These are phyloP conservation scores for Nakazawaea pomicola DNA, from an alignment of 805 yeast species.

Conservation along the genomic window DNA sequence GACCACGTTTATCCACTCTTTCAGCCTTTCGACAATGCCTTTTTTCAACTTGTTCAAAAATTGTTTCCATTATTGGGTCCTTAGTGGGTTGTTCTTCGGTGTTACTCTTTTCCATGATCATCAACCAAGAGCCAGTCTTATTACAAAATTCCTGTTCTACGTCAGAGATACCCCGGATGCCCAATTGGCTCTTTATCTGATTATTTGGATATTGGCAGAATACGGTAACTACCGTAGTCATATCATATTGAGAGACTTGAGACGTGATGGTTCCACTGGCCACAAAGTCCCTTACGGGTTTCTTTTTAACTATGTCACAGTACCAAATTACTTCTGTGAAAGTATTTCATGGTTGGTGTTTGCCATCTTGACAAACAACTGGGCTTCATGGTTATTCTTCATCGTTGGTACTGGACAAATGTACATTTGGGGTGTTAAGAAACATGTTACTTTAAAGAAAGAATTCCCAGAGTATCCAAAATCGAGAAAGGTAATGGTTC, in stretches of 20 bases:
- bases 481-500: constrained; percentile 73
- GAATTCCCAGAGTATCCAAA: constrained; percentile 80
- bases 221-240: constrained; percentile 71
- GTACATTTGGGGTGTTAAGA: constrained; percentile 89
- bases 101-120: constrained; percentile 25
- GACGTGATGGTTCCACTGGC: constrained; percentile 51
- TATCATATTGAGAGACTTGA: constrained; percentile 52
- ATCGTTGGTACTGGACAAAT: constrained; percentile 73
- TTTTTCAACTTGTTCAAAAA: constrained; percentile 81
- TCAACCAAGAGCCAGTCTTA: not conserved
- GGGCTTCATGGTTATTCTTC: constrained; percentile 70
- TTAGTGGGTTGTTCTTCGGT: constrained; percentile 58
- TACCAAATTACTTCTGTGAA: constrained; percentile 95
- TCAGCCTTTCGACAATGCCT: constrained; percentile 93
- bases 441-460: constrained; percentile 62
- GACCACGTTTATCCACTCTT: constrained; percentile 77
- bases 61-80: constrained; percentile 88
- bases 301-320: constrained; percentile 74
- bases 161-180: constrained; percentile 35
- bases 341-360: constrained; percentile 67
- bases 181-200: constrained; percentile 30
- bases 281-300: constrained; percentile 79
- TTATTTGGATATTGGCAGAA: constrained; percentile 56
- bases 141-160: constrained; percentile 33
- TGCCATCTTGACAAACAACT: constrained; percentile 68